Base-by-base conservation (phyloP, 192 early-diverging fungal species). In the Spizellomyces sp. region DNA sequence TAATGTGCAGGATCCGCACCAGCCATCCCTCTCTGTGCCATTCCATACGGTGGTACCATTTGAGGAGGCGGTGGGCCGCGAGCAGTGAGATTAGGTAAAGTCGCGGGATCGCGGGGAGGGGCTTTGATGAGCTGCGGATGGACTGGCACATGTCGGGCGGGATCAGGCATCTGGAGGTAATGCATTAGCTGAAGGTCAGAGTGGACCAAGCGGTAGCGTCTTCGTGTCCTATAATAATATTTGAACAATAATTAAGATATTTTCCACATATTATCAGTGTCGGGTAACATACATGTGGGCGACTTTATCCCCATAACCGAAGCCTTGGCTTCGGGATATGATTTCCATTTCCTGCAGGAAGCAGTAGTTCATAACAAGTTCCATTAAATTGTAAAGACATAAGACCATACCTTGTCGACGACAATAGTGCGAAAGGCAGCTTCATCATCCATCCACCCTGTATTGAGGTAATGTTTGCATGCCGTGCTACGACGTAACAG, bases 401-500 rank as follows among this genome's bases (percentile, higher is more conserved):
- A 36, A 36, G 1, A 36, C 17, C 67, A 42, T 6, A 48, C 56
- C 62, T 22, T 46, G 17, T 78, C 68, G n/a, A 60, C 71, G 14
- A 73, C 41, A n/a, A 10, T 52, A 19, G 62, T 61, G 45, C 27
- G 14, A 12, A 62, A 62, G 4, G 45, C 17, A 5, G 45, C 58
- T 62, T 79, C 78, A 36, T 79, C 78, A 50, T 79, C 78, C 74
- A 79, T 59, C 78, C 78, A 79, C 10, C 78, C 78, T 70, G 44
- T 45, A 61, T 14, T 61, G 59, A 22, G 44, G n/a, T 22, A n/a
- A 1, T 64, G n/a, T 64, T 36, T 36, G 27, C 27, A 36, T 36
- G 27, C 27, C 27, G 27, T 36, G 27, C 27, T 3, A 36, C 3
- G 27, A 36, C 59, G 42, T 61, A 41, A 15, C 59, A 3, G 4